Conservation (phyloP, 805 yeast species). For the Metschnikowia dekortorum region DNA sequence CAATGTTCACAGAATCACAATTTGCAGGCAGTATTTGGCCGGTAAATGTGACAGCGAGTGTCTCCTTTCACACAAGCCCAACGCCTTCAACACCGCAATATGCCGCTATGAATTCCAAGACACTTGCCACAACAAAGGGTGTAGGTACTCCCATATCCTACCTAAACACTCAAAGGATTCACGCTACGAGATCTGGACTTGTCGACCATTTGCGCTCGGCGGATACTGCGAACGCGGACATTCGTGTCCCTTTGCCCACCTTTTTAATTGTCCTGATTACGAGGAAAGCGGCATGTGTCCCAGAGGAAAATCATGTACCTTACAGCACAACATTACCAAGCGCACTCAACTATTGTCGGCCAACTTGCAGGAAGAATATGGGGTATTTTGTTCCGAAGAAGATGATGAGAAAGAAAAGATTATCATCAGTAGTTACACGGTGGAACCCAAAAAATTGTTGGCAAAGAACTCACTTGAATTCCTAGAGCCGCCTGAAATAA, state of each 20-base stretch:
- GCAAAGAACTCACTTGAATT: not conserved
- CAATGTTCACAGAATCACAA: slow-evolving; percentile 43
- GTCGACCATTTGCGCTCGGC: slow-evolving; percentile 63
- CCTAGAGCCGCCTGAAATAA: not conserved
- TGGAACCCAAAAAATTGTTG: slow-evolving; percentile 26
- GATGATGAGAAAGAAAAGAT: slow-evolving; percentile 12
- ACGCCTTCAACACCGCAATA: slow-evolving; percentile 52
- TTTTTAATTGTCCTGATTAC: slow-evolving; percentile 66
- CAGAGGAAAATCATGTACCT: slow-evolving; percentile 46
- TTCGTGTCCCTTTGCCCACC: slow-evolving; percentile 54
- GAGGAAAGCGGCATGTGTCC: slow-evolving; percentile 59
- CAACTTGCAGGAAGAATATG: slow-evolving; percentile 16
- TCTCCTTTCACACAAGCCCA: slow-evolving; percentile 50
- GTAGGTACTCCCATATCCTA: slow-evolving; percentile 46
- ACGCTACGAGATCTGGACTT: slow-evolving; percentile 41
- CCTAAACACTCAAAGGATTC: slow-evolving; percentile 47
- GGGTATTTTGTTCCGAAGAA: slow-evolving; percentile 19
- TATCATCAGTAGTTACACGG: slow-evolving; percentile 31
- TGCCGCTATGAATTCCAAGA: slow-evolving; percentile 26
- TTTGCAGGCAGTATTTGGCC: slow-evolving; percentile 49
- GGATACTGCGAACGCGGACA: slow-evolving; percentile 67
- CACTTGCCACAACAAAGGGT: slow-evolving; percentile 41
- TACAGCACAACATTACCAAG: slow-evolving; percentile 42
- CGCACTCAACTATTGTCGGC: slow-evolving; percentile 25
- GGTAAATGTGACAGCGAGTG: slow-evolving; percentile 52